These are phyloP conservation scores for Licmophora abbreviata DNA, from an alignment of 108 stramenopile genomes.

Conservation along the genomic window DNA sequence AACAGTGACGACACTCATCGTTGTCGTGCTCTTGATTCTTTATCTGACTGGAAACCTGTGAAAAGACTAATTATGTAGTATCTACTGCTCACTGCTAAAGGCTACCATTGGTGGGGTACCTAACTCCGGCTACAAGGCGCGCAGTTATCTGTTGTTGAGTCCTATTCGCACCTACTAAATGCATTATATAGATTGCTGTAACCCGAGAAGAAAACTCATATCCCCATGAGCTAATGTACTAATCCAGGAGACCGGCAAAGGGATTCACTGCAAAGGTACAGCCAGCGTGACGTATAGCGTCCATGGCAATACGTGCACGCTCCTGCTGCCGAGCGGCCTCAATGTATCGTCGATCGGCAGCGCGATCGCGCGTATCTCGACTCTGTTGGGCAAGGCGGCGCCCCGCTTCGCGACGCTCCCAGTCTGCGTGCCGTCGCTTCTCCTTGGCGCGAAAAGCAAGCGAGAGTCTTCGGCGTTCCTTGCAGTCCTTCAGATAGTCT, in stretches of 20 bases:
- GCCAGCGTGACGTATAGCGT: conserved; percentile 34
- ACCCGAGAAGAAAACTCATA: no score
- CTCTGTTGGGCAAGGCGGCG: conserved; percentile 28
- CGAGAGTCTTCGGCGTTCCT: conserved; percentile 51
- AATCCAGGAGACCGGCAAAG: background rate
- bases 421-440: conserved; percentile 45
- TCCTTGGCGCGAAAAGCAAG: conserved; percentile 76
- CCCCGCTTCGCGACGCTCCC: conserved; percentile 33
- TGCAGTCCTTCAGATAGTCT: conserved; percentile 67
- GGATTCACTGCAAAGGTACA: conserved; percentile 16
- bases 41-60: no score
- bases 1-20: no score
- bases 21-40: no score
- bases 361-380: conserved; percentile 26
- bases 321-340: conserved; percentile 66
- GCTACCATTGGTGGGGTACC: no score
- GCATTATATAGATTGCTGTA: no score
- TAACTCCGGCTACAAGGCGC: no score
- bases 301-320: conserved; percentile 51
- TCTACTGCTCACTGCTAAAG: no score
- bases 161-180: no score
- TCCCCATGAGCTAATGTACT: no score
- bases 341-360: conserved; percentile 52
- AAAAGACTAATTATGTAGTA: no score
- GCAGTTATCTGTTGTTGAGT: no score